Base-by-base conservation (phyloP, 2,329 filamentous ascomycete genomes). In the Fusarium setosum region DNA sequence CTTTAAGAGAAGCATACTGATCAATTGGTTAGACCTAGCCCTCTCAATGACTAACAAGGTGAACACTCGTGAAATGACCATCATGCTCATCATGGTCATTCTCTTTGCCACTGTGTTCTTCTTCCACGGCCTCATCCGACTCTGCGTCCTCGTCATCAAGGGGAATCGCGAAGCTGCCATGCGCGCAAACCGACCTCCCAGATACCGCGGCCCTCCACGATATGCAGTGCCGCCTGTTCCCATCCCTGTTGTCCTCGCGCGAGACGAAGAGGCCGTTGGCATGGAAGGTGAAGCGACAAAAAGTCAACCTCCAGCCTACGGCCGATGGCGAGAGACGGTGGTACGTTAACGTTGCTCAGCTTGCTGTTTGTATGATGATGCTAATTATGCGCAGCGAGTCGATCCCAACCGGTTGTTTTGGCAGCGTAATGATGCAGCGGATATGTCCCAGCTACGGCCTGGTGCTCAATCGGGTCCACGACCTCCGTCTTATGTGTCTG, bases 341-440 rank as follows among this genome's bases (percentile, higher is more conserved):
- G 90, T 92, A 84, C 77, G 90, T 88, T 45, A 3, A 26, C 23
- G 18, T 11, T 40, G 3, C 6, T 6, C 4, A 4, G 15, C 15
- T 23, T 35, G 26, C 9, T 15, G 2, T 21, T 12, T 13, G 9
- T 6, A 17, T 17, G 35, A 15, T 29, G n/a, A 31, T 57, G 38
- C 65, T 73, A 49, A 65, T n/a, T 6, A 6, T 47, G 20, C 35
- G 24, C 70, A 92, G 87, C 85, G 92, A 45, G 90, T 94, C 29
- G 91, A 97, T 71, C 93, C 93, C 2, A 88, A 95, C 72, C 83
- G 93, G 13, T 83, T 97, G 23, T 93, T 92, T 74, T 96, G 93
- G 93, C 89, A 91, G 76, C 87, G 90, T 34, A 91, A 89, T 66
- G 81, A 84, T 18, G 73, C 76, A 4, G 74, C 75, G 4, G 62